Percentiles rank a stretch among this genome's conserved stretches.
These are phyloP conservation scores for Aureobasidium sp. DNA, from an alignment of 2,329 filamentous ascomycete species.

Conservation along the genomic window DNA sequence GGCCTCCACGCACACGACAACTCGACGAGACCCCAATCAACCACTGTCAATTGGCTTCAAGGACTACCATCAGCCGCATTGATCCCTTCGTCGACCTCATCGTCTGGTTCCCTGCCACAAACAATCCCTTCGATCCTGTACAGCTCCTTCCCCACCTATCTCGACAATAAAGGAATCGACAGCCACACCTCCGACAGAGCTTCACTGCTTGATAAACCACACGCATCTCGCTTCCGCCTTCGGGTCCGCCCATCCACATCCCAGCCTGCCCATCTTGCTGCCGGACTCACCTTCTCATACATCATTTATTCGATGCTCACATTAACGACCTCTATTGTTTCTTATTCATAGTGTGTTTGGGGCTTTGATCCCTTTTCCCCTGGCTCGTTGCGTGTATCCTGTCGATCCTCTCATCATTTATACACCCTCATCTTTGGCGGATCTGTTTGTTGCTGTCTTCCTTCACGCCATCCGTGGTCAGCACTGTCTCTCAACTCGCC, in stretches of 20 bases:
- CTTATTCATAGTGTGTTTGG: slow-evolving; percentile 14
- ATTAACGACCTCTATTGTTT: slow-evolving; percentile 12
- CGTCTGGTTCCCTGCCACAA: neutral
- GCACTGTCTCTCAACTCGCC: neutral
- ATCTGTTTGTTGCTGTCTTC: slow-evolving; percentile 6
- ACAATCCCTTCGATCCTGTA: neutral
- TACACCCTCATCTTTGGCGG: slow-evolving; percentile 3
- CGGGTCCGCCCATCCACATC: slow-evolving; percentile 4
- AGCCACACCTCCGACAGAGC: neutral
- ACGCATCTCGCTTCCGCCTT: neutral
- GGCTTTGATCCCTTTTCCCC: slow-evolving; percentile 7
- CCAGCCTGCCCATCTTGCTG: slow-evolving; percentile 9
- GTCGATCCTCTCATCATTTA: slow-evolving; percentile 11
- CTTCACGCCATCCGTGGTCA: slow-evolving; percentile 5
- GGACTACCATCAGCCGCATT: neutral
- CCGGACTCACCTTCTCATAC: neutral
- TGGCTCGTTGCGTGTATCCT: slow-evolving; percentile 11
- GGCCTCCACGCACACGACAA: neutral
- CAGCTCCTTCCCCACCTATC: neutral
- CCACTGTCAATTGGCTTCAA: neutral
- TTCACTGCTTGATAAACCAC: neutral
- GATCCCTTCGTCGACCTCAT: neutral
- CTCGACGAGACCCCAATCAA: neutral
- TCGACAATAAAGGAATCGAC: neutral
- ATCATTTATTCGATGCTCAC: slow-evolving; percentile 13